Percentiles rank a stretch among this genome's conserved stretches.
Evolutionary conservation across 164 flowering plant species (phyloP).

Genomic region (Paratinospora sagittata): DNA sequence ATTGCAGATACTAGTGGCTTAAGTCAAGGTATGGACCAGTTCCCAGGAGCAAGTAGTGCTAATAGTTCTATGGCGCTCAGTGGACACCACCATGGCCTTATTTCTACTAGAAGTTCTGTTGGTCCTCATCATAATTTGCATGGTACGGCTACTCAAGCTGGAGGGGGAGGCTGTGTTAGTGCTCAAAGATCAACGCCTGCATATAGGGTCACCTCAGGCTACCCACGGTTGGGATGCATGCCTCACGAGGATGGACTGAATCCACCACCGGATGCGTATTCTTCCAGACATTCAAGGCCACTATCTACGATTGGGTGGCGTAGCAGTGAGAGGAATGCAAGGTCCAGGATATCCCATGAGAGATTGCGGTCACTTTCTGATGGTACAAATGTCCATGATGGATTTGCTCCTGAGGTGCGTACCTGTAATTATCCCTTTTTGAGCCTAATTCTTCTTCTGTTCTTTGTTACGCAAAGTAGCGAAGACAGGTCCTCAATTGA

Average conservation of each 20-base stretch:
- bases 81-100: slow-evolving; percentile 25
- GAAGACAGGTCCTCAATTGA: neutral
- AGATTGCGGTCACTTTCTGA: slow-evolving; percentile 33
- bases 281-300: slow-evolving; percentile 45
- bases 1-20: slow-evolving; percentile 32
- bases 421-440: neutral
- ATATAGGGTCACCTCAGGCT: slow-evolving; percentile 37
- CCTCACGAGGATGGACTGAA: slow-evolving; percentile 37
- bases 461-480: neutral
- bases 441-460: neutral
- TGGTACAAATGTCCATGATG: slow-evolving; percentile 32
- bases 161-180: slow-evolving; percentile 36
- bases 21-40: slow-evolving; percentile 28
- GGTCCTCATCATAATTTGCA: slow-evolving; percentile 23
- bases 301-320: slow-evolving; percentile 37
- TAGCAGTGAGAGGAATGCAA: slow-evolving; percentile 39
- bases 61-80: slow-evolving; percentile 29
- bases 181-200: slow-evolving; percentile 37
- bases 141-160: slow-evolving; percentile 24
- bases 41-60: slow-evolving; percentile 9
- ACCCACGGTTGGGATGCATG: slow-evolving; percentile 23
- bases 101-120: slow-evolving; percentile 25
- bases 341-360: slow-evolving; percentile 42
- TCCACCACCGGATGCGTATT: slow-evolving; percentile 30
- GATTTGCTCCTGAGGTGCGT: slow-evolving; percentile 44